Evolutionary conservation across 148 eudicot species (phyloP), one percentile per base, ranked within the genome.

Genomic region (Rhododendron ovatum): DNA sequence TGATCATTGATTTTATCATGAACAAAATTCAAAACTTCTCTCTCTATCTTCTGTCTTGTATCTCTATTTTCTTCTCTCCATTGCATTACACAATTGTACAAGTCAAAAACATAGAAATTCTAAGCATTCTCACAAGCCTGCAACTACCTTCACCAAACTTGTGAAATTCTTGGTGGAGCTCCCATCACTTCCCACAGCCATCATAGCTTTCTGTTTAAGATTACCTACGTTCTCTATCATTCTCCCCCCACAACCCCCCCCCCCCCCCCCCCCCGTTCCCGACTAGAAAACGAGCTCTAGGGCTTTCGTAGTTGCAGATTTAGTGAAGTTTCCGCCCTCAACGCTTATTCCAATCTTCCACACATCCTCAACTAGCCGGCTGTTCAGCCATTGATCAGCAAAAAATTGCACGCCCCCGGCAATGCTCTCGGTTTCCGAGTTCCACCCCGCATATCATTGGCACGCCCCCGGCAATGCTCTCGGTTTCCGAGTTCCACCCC

Each of bases 401-500:
- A 94, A 89, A 67, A 94, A 90, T 2, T 95, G 97, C 84, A 94
- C 93, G 10, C 95, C 93, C 0, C 84, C 82, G 39, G 87, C 89
- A 30, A 95, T 90, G 69, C 95, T 90, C 88, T 95, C 98, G 78
- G 91, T 47, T 0, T 90, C 50, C 41, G 98, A 95, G 81, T 94
- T 94, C 98, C 98, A 95, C 5, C 98, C 98, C 48, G 93, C 90
- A 30, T 95, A 37, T 37, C 39, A 37, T 37, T 37, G 39, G 39
- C 39, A 37, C 4, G 39, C 39, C 39, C 39, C 37, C 37, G 37
- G 37, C 37, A 35, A 95, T 90, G 69, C 95, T 90, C 88, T 95
- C 98, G 78, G 91, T 47, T 0, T 90, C 50, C 41, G 98, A 95
- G 81, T 94, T 94, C 98, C 98, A 95, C 5, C 98, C 98, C 48